phyloP scores from a whole-genome alignment of 805 yeast genomes.

The Gaillardinia entomophila region DNA sequence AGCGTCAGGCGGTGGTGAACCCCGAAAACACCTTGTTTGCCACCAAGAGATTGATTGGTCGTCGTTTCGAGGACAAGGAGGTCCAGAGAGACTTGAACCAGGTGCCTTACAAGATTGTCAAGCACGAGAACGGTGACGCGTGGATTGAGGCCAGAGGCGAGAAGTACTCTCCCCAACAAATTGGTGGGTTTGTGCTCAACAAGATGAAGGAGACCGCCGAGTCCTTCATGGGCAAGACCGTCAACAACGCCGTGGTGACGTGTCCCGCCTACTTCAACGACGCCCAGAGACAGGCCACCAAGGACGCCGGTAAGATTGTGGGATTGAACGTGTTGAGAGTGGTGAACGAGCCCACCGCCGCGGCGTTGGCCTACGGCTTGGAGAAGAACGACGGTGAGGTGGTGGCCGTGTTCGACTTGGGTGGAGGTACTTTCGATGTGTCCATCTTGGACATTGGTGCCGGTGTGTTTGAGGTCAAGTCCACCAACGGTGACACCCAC shows the following conservation, averaged over 20 bases:
- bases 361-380: conserved; percentile 92
- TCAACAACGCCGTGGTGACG: conserved; percentile 84
- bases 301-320: conserved; percentile 96
- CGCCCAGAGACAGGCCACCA: conserved; percentile 90
- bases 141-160: conserved; percentile 91
- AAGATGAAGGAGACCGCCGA: conserved; percentile 99
- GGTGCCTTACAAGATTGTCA: conserved; percentile 86
- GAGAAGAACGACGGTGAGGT: conserved; percentile 75
- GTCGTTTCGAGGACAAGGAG: conserved; percentile 84
- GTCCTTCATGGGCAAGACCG: conserved; percentile 80
- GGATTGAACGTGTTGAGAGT: conserved; percentile 88
- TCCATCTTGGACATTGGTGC: conserved; percentile 94
- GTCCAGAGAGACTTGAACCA: conserved; percentile 84
- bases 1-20: conserved; percentile 93
- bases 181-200: conserved; percentile 88
- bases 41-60: conserved; percentile 91
- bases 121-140: conserved; percentile 91
- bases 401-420: conserved; percentile 94
- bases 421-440: conserved; percentile 99
- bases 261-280: conserved; percentile 90
- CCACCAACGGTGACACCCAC: conserved; percentile 95
- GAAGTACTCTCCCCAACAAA: conserved; percentile 89
- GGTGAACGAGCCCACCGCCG: conserved; percentile 89
- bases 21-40: conserved; percentile 92
- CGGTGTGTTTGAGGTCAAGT: conserved; percentile 96